Base-by-base conservation (phyloP, 2,329 filamentous ascomycete genomes). In the Colletotrichum sojae region DNA sequence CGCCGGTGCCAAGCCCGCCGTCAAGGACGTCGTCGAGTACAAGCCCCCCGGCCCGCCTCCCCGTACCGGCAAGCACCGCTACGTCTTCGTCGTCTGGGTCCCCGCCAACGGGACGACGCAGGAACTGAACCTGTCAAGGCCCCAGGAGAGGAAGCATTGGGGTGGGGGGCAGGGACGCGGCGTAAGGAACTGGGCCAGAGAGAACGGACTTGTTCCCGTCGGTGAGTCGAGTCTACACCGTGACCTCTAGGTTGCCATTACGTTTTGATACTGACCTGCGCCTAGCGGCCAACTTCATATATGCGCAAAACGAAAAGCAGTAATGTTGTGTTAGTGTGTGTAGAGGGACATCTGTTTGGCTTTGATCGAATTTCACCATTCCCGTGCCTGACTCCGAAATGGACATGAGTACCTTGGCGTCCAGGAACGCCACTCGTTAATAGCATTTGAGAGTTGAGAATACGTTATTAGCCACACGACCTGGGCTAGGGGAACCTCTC, bases 271-370 rank as follows among this genome's bases (percentile, higher is more conserved):
- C 48, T 61, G 6, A 61, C 48, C 2, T 13, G 4, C 43, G 10
- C 72, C 78, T 40, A 83, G 82, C 78, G 56, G 81, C 82, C 13
- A 83, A 83, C 66, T 83, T 83, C 55, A 77, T 83, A 31, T 83
- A 81, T 63, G 77, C 80, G 1, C 75, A 82, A 63, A 78, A 83
- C 66, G 72, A 79, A 63, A 76, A 79, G 66, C 80, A 82, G 71
- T 82, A 64, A 79, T 20, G 31, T 10, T 10, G 5, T 36, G 31
- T 36, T 8, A 4, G 22, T 25, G 22, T 25, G 22, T 25, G 22
- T 3, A 25, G 22, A 25, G 22, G 22, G 22, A 4, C 22, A 25
- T 25, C 22, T 36, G 8, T 36, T 9, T 36, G 31, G 2, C 6
- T 8, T 36, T 12, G 31, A 10, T 36, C 6, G 31, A 36, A 36